Base-by-base conservation (phyloP, 2,329 filamentous ascomycete genomes). In the Talaromyces amestolkiae region DNA sequence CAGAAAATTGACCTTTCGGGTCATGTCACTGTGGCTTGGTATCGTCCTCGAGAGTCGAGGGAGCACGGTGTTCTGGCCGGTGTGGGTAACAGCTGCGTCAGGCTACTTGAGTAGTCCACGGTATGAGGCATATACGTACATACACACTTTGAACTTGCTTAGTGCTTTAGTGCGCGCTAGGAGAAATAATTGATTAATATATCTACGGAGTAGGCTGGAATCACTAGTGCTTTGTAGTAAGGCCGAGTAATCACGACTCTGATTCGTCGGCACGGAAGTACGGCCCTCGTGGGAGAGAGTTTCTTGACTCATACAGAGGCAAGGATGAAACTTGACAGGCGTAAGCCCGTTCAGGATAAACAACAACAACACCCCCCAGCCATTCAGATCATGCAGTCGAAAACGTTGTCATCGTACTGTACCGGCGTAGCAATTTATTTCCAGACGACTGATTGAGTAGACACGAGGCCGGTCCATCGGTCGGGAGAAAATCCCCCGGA, bases 401-500 rank as follows among this genome's bases (percentile, higher is more conserved):
- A 43, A 11, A 5, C 39, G 24, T 13, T 60, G 31, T 17, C 13
- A 45, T 41, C 39, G 17, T 10, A 39, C 17, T 13, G 41, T 43
- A 43, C 17, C 8, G 17, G 41, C n/a, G n/a, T 43, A 43, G 41
- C 17, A n/a, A 15, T 43, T 11, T 58, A 33, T 41, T 49, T 13
- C 19, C n/a, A 39, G 31, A 9, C 41, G n/a, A 61, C 22, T 22
- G 58, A 51, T 39, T 56, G 31, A 22, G 51, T 43, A 47, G 43
- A 61, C 45, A 49, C 43, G n/a, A 37, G 27, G 41, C 58, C 27
- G 58, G 43, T 61, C 31, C 43, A 45, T 62, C 35, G 41, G 35
- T 62, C 60, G 60, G 60, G 47, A 33, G 47, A n/a, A 43, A 53
- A 62, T 62, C 47, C 47, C 60, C 60, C 60, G 47, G 60, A 62